A percentile compares a stretch with the other conserved stretches of the same genome.
phyloP scores from a whole-genome alignment of 2,329 filamentous ascomycete species.

The Davidsoniella australis region DNA sequence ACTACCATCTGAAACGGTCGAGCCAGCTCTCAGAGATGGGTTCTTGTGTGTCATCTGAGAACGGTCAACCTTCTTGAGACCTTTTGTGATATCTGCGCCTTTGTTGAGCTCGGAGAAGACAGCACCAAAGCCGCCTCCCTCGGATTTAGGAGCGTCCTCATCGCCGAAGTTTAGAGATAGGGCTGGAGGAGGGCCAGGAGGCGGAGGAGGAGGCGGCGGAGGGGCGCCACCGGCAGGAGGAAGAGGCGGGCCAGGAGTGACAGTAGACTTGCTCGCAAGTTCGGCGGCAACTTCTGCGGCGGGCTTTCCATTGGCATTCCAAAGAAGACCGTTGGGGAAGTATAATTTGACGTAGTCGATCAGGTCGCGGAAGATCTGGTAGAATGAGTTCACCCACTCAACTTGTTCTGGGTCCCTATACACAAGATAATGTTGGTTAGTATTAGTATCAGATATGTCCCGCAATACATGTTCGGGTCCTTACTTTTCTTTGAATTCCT shows the following conservation, averaged over 20 bases:
- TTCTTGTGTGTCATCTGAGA: constrained; percentile 99
- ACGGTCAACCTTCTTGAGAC: constrained; percentile 82
- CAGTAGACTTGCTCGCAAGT: constrained; percentile 28
- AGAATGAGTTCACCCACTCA: constrained; percentile 86
- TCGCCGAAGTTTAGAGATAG: constrained; percentile 37
- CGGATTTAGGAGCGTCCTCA: constrained; percentile 24
- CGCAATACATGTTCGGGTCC: constrained; percentile 8
- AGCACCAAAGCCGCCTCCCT: constrained; percentile 53
- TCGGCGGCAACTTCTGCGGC: constrained; percentile 48
- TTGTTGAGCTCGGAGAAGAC: constrained; percentile 88
- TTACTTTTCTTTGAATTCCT: constrained; percentile 63
- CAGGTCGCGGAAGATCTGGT: constrained; percentile 73
- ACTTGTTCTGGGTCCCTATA: constrained; percentile 62
- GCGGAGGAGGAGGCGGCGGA: constrained; percentile 47
- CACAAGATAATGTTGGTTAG: constrained; percentile 2
- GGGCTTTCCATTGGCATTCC: constrained; percentile 66
- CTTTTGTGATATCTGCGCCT: constrained; percentile 72
- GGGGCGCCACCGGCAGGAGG: constrained; percentile 22
- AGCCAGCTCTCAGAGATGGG: constrained; percentile 59
- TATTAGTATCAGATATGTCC: neutral
- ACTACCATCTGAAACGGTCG: constrained; percentile 47
- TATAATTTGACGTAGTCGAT: constrained; percentile 71
- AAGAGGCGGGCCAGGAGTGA: constrained; percentile 31
- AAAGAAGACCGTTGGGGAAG: constrained; percentile 61
- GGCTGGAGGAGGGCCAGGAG: constrained; percentile 52